Evolutionary conservation across 345 rosid species (phyloP).

Genomic region (Clausena lansium): DNA sequence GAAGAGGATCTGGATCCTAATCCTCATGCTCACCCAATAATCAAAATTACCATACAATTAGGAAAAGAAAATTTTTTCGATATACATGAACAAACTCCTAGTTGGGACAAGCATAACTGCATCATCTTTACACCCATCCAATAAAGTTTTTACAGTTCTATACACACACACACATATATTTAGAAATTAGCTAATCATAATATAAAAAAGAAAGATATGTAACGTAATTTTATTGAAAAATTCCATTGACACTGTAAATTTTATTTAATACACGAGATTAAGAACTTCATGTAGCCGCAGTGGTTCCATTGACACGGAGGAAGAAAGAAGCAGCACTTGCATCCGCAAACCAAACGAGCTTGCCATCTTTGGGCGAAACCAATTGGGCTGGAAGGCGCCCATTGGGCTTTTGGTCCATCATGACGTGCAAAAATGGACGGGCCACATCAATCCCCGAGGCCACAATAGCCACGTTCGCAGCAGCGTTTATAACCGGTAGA

Average conservation of each 20-base stretch:
- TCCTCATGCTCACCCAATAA: neutral
- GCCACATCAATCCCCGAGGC: constrained; percentile 28
- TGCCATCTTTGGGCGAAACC: constrained; percentile 30
- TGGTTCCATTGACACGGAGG: neutral
- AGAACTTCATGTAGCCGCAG: neutral
- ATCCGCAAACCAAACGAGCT: constrained; percentile 40
- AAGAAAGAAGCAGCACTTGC: constrained; percentile 19
- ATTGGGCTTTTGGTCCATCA: constrained; percentile 1
- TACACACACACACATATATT: neutral
- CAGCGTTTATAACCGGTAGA: constrained; percentile 40
- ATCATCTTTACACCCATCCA: neutral
- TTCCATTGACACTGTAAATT: neutral
- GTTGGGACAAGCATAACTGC: neutral
- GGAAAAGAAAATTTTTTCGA: too few relatives aligned
- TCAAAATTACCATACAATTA: neutral
- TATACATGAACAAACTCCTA: neutral
- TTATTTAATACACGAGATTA: neutral
- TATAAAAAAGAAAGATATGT: neutral
- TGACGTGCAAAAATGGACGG: constrained; percentile 12
- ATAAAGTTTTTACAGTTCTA: too few relatives aligned
- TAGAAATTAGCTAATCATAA: neutral
- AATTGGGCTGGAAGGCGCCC: constrained; percentile 16
- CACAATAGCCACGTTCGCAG: constrained; percentile 34
- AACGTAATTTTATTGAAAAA: neutral
- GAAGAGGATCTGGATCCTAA: too few relatives aligned